A percentile compares a stretch with the other conserved stretches of the same genome.
These are phyloP conservation scores for Penicillium pancosmium DNA, from an alignment of 495 filamentous ascomycete species.

Conservation along the genomic window DNA sequence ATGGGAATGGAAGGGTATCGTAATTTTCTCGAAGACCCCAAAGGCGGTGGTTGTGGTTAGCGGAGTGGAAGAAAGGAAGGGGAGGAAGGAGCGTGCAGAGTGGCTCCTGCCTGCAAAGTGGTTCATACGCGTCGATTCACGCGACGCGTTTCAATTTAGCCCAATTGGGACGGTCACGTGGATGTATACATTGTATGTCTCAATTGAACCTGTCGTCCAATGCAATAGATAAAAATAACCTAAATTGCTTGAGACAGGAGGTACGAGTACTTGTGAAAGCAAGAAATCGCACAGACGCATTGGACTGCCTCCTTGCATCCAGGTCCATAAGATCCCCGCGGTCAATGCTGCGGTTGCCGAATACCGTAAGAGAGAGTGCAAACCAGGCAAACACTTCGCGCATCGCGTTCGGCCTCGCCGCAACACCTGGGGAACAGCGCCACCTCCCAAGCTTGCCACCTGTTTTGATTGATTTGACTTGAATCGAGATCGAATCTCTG, in stretches of 20 bases:
- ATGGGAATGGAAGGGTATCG: background rate
- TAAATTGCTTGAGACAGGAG: no score
- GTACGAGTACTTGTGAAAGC: no score
- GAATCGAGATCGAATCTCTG: background rate
- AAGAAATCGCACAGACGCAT: no score
- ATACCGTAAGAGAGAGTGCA: background rate
- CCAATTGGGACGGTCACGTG: conserved; percentile 29
- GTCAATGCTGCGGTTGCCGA: background rate
- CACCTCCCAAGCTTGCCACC: background rate
- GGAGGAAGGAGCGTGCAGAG: conserved; percentile 11
- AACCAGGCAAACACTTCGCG: conserved; percentile 17
- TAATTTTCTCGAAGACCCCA: conserved; percentile 14
- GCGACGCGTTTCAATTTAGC: conserved; percentile 42
- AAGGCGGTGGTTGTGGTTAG: conserved; percentile 7
- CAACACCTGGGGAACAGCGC: background rate
- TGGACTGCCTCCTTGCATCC: background rate
- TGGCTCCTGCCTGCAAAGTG: conserved; percentile 9
- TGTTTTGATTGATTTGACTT: background rate
- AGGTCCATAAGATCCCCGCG: background rate
- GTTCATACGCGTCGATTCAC: conserved; percentile 32
- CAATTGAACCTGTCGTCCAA: no score
- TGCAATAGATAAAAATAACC: no score
- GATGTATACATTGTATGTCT: background rate
- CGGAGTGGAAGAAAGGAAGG: conserved; percentile 22
- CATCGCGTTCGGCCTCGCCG: conserved; percentile 15